Conservation (phyloP, 768 basidiomycete species). For the Russula sp. region DNA sequence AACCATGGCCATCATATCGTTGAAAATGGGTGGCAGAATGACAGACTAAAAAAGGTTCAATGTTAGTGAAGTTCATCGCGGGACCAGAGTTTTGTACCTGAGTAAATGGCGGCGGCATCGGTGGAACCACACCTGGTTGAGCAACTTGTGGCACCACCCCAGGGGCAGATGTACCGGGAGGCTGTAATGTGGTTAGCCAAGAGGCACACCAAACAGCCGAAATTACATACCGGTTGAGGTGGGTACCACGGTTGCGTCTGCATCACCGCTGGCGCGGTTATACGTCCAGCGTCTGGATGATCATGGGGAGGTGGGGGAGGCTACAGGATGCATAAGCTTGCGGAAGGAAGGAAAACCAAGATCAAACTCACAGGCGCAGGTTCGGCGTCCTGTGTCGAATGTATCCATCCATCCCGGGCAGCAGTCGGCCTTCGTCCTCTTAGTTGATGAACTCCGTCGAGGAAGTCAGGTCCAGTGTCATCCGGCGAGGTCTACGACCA, state of each 20-base stretch:
- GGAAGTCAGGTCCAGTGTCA: constrained; percentile 6
- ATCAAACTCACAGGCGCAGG: constrained; percentile 5
- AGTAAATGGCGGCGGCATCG: constrained; percentile 24
- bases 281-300: constrained; percentile 1
- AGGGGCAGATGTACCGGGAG: not conserved
- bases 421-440: not conserved
- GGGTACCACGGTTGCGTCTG: constrained; percentile 5
- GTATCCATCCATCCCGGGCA: constrained; percentile 1
- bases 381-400: not conserved
- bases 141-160: not conserved
- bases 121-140: constrained; percentile 4
- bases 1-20: constrained; percentile 66
- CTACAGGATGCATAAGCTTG: constrained; percentile 10
- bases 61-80: not conserved
- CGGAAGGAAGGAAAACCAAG: too few species aligned
- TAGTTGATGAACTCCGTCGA: not conserved
- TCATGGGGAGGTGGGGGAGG: constrained; percentile 2
- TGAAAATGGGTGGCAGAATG: constrained; percentile 59
- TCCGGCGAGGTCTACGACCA: not conserved
- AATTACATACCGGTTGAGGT: constrained; percentile 1
- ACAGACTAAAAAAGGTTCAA: constrained; percentile 46
- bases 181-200: constrained; percentile 13
- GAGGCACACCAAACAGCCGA: not conserved
- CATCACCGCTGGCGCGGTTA: constrained; percentile 7
- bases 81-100: constrained; percentile 29